A percentile compares a stretch with the other conserved stretches of the same genome.
phyloP scores from a whole-genome alignment of 441 rosid species.

The Syzygium syzygioides region DNA sequence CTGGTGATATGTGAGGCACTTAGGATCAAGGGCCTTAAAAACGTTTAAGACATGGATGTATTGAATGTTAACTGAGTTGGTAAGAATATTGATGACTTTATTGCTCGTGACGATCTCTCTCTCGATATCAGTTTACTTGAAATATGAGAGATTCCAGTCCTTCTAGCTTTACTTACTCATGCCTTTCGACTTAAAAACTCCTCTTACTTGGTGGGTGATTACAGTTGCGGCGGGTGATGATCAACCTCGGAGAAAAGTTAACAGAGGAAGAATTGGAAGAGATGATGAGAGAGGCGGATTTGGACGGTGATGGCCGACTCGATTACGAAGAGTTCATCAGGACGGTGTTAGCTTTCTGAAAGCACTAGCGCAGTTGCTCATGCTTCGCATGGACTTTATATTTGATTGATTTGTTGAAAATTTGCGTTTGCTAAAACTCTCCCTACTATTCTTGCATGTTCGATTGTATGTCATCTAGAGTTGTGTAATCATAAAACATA shows the following conservation, averaged over 20 bases:
- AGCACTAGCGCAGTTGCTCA: background rate
- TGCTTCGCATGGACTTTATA: background rate
- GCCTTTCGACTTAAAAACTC: background rate
- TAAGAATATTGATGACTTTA: background rate
- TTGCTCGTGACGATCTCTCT: background rate
- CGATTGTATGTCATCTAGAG: background rate
- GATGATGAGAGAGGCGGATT: background rate
- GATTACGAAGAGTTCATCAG: slow-evolving; percentile 33
- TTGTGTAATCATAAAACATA: background rate
- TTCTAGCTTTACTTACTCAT: background rate
- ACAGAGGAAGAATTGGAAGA: background rate
- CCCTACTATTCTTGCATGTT: no score
- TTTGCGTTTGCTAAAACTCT: no score
- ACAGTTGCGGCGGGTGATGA: background rate
- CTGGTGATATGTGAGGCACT: background rate
- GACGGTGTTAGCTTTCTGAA: slow-evolving; percentile 27
- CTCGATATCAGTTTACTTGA: background rate
- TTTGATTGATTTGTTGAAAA: no score
- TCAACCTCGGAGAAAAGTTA: background rate
- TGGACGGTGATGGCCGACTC: slow-evolving; percentile 23
- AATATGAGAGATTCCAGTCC: background rate
- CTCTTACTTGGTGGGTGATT: background rate
- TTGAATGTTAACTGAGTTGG: background rate
- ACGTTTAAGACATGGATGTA: background rate
- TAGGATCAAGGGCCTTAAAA: background rate